Percentiles rank a stretch among this genome's conserved stretches.
phyloP scores from a whole-genome alignment of 2,329 filamentous ascomycete species.

The Amauroascus verrucosus region DNA sequence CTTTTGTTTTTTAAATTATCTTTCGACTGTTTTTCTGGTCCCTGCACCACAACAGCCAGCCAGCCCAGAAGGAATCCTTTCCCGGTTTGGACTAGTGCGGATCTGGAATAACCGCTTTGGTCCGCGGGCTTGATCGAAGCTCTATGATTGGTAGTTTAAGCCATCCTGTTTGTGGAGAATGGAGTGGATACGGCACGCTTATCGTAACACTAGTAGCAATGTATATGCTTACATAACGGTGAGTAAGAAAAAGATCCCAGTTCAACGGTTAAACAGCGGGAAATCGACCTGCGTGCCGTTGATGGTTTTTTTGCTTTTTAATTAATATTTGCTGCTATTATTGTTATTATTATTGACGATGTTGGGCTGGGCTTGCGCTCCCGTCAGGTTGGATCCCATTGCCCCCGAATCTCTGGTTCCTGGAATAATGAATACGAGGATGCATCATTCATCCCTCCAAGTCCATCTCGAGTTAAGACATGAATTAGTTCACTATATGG shows the following conservation, averaged over 20 bases:
- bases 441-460: not conserved
- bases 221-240: too few relatives aligned
- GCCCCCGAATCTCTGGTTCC: conserved; percentile 6
- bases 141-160: not conserved
- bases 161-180: not conserved
- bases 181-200: too few relatives aligned
- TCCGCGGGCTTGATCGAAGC: not conserved
- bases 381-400: conserved; percentile 7
- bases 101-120: conserved; percentile 5
- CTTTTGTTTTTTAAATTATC: too few relatives aligned
- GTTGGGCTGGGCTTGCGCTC: not conserved
- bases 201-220: too few relatives aligned
- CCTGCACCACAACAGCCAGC: too few relatives aligned
- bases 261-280: not conserved
- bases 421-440: not conserved
- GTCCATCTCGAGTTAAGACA: too few relatives aligned
- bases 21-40: too few relatives aligned
- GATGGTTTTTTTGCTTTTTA: not conserved
- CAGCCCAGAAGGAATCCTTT: too few relatives aligned
- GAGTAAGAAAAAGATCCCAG: not conserved
- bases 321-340: not conserved
- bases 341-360: not conserved
- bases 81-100: not conserved
- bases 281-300: not conserved
- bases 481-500: too few relatives aligned